phyloP scores from a whole-genome alignment of 768 basidiomycete species.

The Pulveroboletus sp. region DNA sequence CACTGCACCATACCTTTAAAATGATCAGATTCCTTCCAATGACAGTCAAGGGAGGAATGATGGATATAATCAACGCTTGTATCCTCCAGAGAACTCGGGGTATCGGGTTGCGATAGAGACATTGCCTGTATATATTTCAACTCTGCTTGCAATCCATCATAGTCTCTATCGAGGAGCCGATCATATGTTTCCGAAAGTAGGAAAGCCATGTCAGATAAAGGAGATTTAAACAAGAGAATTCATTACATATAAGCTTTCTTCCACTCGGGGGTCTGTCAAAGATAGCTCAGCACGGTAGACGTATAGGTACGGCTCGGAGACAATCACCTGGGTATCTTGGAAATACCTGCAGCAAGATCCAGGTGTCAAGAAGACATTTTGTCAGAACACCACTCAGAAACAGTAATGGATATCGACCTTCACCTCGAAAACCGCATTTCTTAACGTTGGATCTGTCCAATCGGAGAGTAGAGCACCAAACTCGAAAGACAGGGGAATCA shows the following conservation, averaged over 20 bases:
- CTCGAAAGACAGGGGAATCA: background rate
- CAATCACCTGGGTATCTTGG: constrained; percentile 60
- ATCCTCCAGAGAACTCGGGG: background rate
- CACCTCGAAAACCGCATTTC: background rate
- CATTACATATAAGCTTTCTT: constrained; percentile 28
- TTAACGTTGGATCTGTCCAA: background rate
- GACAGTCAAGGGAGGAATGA: background rate
- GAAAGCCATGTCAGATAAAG: background rate
- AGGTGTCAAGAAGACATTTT: background rate
- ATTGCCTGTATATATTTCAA: constrained; percentile 52
- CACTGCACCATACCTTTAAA: background rate
- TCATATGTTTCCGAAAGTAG: background rate
- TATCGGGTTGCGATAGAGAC: constrained; percentile 20
- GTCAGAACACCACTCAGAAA: background rate
- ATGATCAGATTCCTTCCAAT: background rate
- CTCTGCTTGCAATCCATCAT: constrained; percentile 68
- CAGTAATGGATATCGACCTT: background rate
- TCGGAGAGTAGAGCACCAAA: background rate
- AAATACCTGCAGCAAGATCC: constrained; percentile 51
- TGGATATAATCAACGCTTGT: background rate
- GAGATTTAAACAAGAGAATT: background rate
- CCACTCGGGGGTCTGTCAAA: constrained; percentile 61
- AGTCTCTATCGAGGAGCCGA: constrained; percentile 47
- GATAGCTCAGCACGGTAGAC: background rate
- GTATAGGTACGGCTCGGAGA: background rate